Conservation (phyloP, 75 land plant genomes). For the Selaginella tamariscina region DNA sequence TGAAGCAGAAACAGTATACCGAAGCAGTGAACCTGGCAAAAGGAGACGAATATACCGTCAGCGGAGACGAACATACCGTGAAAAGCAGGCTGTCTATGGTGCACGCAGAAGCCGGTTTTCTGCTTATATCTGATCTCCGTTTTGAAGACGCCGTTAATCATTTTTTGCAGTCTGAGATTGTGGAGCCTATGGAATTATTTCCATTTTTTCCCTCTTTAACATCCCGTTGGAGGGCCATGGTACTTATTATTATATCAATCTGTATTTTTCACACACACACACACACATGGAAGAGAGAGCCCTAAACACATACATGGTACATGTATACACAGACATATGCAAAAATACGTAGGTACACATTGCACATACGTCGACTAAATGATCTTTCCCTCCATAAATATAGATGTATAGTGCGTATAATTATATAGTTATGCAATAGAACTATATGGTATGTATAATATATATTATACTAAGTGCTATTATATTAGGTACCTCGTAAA, state of each 20-base stretch:
- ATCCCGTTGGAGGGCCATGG: slow-evolving; percentile 81
- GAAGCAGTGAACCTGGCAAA: slow-evolving; percentile 65
- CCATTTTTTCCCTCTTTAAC: slow-evolving; percentile 87
- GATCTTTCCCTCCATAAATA: background rate
- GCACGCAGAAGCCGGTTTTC: slow-evolving; percentile 93
- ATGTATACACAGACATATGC: too few species aligned
- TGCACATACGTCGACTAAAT: background rate
- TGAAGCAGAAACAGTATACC: slow-evolving; percentile 64
- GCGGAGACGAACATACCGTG: slow-evolving; percentile 38
- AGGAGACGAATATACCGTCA: slow-evolving; percentile 50
- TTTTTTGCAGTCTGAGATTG: slow-evolving; percentile 64
- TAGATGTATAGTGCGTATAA: background rate
- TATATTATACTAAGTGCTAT: too few species aligned
- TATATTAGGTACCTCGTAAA: slow-evolving; percentile 67
- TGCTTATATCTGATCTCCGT: slow-evolving; percentile 74
- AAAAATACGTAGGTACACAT: background rate
- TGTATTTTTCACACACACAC: background rate
- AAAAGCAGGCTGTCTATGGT: slow-evolving; percentile 64
- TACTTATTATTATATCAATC: slow-evolving; percentile 14
- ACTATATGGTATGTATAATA: background rate
- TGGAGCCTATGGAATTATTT: slow-evolving; percentile 87
- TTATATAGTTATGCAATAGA: background rate
- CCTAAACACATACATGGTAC: background rate
- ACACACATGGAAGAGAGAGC: background rate
- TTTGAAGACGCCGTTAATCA: slow-evolving; percentile 86